Evolutionary conservation across 1,284 basidiomycete species (phyloP).

Genomic region (Malassezia pachydermatis): DNA sequence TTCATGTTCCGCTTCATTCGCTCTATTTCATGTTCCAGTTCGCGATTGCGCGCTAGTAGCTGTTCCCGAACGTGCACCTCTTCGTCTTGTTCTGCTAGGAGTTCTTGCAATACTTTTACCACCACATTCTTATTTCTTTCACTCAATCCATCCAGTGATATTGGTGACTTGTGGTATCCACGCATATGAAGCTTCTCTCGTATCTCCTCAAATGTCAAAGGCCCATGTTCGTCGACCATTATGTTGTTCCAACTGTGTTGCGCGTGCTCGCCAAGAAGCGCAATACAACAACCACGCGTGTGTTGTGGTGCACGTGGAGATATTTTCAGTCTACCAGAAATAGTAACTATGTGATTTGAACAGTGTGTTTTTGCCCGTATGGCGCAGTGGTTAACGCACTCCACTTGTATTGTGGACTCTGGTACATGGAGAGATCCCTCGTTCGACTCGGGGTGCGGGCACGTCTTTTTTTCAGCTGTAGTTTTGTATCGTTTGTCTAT

Average conservation of each 20-base stretch:
- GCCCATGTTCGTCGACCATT: not conserved
- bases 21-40: constrained; percentile 12
- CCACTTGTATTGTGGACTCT: constrained; percentile 17
- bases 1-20: constrained; percentile 3
- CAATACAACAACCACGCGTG: not conserved
- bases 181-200: constrained; percentile 5
- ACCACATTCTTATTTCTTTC: not conserved
- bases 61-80: constrained; percentile 13
- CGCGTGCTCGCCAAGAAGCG: not conserved
- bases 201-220: constrained; percentile 10
- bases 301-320: too few relatives aligned
- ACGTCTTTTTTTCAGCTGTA: constrained; percentile 10
- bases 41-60: constrained; percentile 14
- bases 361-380: constrained; percentile 15
- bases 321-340: too few relatives aligned
- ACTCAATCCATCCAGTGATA: constrained; percentile 7
- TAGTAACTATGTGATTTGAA: not conserved
- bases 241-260: too few relatives aligned
- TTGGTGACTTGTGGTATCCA: not conserved
- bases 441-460: constrained; percentile 24
- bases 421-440: constrained; percentile 22
- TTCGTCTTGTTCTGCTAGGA: constrained; percentile 19
- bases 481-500: too few relatives aligned
- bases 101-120: constrained; percentile 6
- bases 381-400: constrained; percentile 23